Evolutionary conservation across 2,329 filamentous ascomycete species (phyloP).

Genomic region (Apiospora marii): DNA sequence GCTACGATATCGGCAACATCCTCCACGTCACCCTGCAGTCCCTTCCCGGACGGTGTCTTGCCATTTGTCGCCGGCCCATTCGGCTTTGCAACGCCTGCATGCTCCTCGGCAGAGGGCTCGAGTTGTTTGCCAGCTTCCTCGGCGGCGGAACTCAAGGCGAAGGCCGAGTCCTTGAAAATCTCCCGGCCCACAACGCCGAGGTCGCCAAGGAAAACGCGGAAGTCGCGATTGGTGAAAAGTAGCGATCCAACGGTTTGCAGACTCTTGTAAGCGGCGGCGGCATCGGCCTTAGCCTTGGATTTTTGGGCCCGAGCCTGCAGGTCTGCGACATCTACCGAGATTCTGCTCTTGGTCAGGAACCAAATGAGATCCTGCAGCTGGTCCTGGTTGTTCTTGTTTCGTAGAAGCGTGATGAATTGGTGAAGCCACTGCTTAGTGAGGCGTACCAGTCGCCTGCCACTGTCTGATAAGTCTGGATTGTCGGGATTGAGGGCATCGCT

Average conservation of each 20-base stretch:
- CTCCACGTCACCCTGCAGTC: slow-evolving; percentile 66
- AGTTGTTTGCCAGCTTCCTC: slow-evolving; percentile 77
- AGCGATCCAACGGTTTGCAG: slow-evolving; percentile 83
- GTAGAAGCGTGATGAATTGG: slow-evolving; percentile 81
- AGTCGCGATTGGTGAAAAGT: slow-evolving; percentile 89
- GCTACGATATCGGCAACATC: slow-evolving; percentile 63
- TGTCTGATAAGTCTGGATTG: slow-evolving; percentile 76
- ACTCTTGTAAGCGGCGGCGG: slow-evolving; percentile 79
- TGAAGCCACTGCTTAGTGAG: slow-evolving; percentile 77
- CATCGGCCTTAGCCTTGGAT: slow-evolving; percentile 74
- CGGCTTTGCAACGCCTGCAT: slow-evolving; percentile 56
- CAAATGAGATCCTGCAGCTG: slow-evolving; percentile 93
- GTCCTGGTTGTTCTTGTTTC: slow-evolving; percentile 83
- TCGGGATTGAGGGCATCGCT: slow-evolving; percentile 81
- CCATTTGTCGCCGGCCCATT: slow-evolving; percentile 36
- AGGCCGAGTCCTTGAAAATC: slow-evolving; percentile 86
- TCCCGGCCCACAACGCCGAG: slow-evolving; percentile 80
- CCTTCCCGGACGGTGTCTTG: slow-evolving; percentile 61
- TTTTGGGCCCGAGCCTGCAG: slow-evolving; percentile 67
- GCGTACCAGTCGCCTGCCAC: slow-evolving; percentile 76
- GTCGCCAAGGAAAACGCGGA: slow-evolving; percentile 85
- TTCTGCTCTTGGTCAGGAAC: slow-evolving; percentile 78
- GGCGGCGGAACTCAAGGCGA: slow-evolving; percentile 78
- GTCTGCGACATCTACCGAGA: slow-evolving; percentile 72
- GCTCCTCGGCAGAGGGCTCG: slow-evolving; percentile 71